Conservation (phyloP, 2,329 filamentous ascomycete species). For the Madurella fahalii region DNA sequence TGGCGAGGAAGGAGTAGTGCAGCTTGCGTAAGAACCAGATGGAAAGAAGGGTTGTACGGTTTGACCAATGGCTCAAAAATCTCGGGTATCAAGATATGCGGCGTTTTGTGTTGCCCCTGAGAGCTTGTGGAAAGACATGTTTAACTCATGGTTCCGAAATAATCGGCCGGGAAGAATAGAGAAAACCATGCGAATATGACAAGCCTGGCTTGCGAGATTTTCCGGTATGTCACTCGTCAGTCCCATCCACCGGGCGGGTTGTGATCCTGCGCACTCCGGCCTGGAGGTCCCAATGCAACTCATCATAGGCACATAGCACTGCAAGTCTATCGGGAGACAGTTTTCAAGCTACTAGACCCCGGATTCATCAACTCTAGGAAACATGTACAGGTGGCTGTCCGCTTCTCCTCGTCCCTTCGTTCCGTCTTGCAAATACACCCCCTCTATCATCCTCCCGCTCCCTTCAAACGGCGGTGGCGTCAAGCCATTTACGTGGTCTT, state of each 20-base stretch:
- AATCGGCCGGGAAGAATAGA: not conserved
- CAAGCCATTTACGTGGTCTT: slow-evolving; percentile 51
- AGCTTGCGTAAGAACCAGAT: not conserved
- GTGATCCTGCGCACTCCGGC: not conserved
- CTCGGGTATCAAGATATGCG: too few relatives aligned
- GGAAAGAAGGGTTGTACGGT: not conserved
- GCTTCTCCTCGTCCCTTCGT: slow-evolving; percentile 4
- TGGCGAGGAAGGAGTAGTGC: slow-evolving; percentile 8
- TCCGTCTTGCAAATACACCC: not conserved
- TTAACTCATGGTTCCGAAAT: too few relatives aligned
- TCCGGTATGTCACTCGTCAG: not conserved
- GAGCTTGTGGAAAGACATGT: too few relatives aligned
- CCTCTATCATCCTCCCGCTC: not conserved
- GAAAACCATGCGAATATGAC: not conserved
- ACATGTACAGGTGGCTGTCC: slow-evolving; percentile 28
- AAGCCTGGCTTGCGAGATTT: too few relatives aligned
- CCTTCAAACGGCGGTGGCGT: not conserved
- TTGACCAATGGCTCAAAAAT: not conserved
- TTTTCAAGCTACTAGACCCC: not conserved
- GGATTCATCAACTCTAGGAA: slow-evolving; percentile 28
- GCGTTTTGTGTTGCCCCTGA: too few relatives aligned
- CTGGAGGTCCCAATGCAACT: not conserved
- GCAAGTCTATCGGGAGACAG: not conserved
- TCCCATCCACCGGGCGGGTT: not conserved
- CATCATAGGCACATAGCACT: not conserved